Evolutionary conservation across 495 filamentous ascomycete genomes (phyloP), one percentile per base, ranked within the genome.

Genomic region (Chaetomidium leptoderma): DNA sequence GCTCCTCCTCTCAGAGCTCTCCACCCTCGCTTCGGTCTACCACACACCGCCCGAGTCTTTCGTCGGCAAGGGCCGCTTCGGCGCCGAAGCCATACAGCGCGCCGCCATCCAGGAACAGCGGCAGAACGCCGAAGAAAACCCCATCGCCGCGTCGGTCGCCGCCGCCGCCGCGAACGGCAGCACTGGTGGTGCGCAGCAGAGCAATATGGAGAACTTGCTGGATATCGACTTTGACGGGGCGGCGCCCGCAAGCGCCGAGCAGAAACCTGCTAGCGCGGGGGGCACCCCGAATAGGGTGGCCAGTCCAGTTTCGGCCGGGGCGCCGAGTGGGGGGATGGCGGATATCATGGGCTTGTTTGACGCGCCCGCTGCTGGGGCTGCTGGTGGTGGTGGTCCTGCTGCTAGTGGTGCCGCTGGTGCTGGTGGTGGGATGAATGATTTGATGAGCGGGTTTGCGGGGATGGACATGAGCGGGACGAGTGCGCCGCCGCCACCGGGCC

Each of bases 171-270:
- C 82, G 21, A 76, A 78, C 29, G 84, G 85, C 46, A 70, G 74
- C 26, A 63, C 78, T 14, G 51, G 50, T 24, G 53, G 39, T 13
- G 44, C 42, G 24, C 32, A 78, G 19, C 86, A 91, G 72, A 86
- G 65, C 76, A 96, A 96, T 68, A 83, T 89, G 59, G 93, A 98
- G 70, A 98, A 97, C 66, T 79, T 98, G 33, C 81, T 98, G 55
- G 93, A 98, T 72, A 97, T 98, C 66, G 93, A 98, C 75, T 97
- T 97, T 70, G 93, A 97, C 67, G 95, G 93, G 29, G 86, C 88
- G 6, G 93, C 90, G 23, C 95, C 93, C 0, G 93, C 93, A 14
- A 91, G 87, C 17, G 82, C 91, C 17, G 89, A 95, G 61, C 86
- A 86, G 60, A 81, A 86, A n/a, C 65, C 75, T n/a, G n/a, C n/a